A percentile compares a stretch with the other conserved stretches of the same genome.
Conservation (phyloP, 768 basidiomycete genomes). For the Serendipita sp. region DNA sequence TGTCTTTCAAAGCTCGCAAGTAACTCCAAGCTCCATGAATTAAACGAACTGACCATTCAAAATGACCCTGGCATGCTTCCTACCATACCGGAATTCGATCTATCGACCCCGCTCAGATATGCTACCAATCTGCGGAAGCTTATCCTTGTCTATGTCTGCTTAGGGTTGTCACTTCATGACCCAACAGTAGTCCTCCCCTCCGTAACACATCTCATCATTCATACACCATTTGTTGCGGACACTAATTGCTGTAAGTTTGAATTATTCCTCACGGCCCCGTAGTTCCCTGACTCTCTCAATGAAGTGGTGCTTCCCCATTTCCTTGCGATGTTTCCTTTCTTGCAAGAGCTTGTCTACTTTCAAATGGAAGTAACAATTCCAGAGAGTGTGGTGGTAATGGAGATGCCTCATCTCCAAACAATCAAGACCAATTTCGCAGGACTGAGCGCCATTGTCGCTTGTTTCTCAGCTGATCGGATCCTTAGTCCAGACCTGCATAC, state of each 20-base stretch:
- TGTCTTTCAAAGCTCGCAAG: not conserved
- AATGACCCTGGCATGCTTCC: not conserved
- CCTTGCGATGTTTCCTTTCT: not conserved
- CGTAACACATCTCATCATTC: not conserved
- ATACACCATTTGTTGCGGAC: not conserved
- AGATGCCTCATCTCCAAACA: not conserved
- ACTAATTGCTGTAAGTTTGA: not conserved
- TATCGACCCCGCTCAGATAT: not conserved
- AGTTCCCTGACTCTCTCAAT: not conserved
- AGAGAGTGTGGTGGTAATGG: not conserved
- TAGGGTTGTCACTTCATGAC: not conserved
- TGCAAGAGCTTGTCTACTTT: not conserved
- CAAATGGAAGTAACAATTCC: not conserved
- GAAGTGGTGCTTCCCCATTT: not conserved
- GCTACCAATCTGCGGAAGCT: not conserved
- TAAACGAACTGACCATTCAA: not conserved
- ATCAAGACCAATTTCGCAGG: not conserved
- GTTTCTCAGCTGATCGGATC: not conserved
- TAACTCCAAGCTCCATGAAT: not conserved
- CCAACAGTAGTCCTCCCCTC: not conserved
- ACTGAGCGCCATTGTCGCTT: not conserved
- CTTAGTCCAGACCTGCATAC: not conserved
- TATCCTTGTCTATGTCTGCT: not conserved
- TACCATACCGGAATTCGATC: not conserved
- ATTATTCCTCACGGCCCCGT: not conserved